Conservation (phyloP, 2,329 filamentous ascomycete genomes). For the Aspergillus niger region DNA sequence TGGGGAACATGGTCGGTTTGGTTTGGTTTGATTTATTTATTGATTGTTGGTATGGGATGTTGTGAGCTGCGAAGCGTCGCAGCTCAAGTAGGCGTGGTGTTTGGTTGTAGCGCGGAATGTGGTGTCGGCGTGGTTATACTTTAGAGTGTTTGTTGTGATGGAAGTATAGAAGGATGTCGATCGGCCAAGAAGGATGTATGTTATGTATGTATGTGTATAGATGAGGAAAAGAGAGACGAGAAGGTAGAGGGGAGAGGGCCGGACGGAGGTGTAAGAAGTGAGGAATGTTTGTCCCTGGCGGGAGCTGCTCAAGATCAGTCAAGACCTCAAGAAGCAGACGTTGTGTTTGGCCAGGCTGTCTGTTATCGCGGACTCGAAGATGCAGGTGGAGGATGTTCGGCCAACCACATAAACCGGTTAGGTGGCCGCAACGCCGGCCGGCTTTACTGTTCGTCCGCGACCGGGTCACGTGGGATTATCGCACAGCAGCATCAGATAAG, state of each 20-base stretch:
- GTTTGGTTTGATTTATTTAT: not conserved
- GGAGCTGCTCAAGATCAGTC: slow-evolving; percentile 19
- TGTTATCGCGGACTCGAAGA: slow-evolving; percentile 7
- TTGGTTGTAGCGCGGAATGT: not conserved
- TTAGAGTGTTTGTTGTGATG: not conserved
- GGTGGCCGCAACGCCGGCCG: slow-evolving; percentile 25
- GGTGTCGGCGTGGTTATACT: not conserved
- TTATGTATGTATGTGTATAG: not conserved
- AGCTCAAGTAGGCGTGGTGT: not conserved
- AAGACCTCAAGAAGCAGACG: slow-evolving; percentile 20
- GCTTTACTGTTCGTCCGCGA: slow-evolving; percentile 14
- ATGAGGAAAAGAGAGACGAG: not conserved
- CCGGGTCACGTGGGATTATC: slow-evolving; percentile 18
- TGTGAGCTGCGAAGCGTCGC: not conserved
- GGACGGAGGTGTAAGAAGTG: not conserved
- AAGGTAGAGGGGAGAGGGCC: not conserved
- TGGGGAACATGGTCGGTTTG: slow-evolving; percentile 10
- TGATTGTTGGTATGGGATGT: not conserved
- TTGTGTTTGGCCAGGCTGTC: slow-evolving; percentile 3
- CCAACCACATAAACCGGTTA: slow-evolving; percentile 19
- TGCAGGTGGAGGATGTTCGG: slow-evolving; percentile 5
- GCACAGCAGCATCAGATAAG: not conserved
- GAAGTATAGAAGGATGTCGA: not conserved
- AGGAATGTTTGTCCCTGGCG: not conserved
- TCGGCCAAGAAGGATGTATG: not conserved